These are phyloP conservation scores for Russula sp. DNA, from an alignment of 768 basidiomycete species.

Conservation along the genomic window DNA sequence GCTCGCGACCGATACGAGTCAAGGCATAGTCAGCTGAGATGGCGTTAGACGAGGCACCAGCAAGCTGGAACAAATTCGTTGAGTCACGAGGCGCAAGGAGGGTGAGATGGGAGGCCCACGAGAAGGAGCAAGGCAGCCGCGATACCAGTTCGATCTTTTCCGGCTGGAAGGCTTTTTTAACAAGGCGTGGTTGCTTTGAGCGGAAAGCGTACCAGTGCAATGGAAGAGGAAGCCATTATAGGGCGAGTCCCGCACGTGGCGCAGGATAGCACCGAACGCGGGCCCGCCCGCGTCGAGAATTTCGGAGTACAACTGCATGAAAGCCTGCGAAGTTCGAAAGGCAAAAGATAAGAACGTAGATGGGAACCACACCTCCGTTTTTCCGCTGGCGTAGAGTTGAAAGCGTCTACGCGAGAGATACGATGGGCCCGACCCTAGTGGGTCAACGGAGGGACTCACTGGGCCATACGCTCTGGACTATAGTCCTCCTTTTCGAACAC, in stretches of 20 bases:
- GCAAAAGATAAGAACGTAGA: background rate
- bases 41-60: constrained; percentile 56
- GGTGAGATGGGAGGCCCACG: constrained; percentile 34
- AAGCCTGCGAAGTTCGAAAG: constrained; percentile 43
- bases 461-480: constrained; percentile 79
- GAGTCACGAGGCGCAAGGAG: background rate
- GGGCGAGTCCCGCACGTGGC: constrained; percentile 68
- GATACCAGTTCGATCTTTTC: constrained; percentile 79
- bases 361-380: constrained; percentile 54
- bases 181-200: background rate
- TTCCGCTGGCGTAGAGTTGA: constrained; percentile 71
- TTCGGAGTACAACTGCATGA: constrained; percentile 76
- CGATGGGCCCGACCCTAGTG: background rate
- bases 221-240: constrained; percentile 63
- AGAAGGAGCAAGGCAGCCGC: constrained; percentile 67
- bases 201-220: constrained; percentile 50
- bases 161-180: constrained; percentile 38
- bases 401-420: constrained; percentile 43
- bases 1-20: constrained; percentile 75
- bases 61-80: constrained; percentile 45
- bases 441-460: constrained; percentile 51
- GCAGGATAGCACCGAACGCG: constrained; percentile 64
- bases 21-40: constrained; percentile 74
- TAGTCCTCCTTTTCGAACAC: constrained; percentile 70
- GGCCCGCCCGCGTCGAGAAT: constrained; percentile 68